A percentile compares a stretch with the other conserved stretches of the same genome.
phyloP scores from a whole-genome alignment of 2,329 filamentous ascomycete genomes.

The Ascochyta clinopodiicola region DNA sequence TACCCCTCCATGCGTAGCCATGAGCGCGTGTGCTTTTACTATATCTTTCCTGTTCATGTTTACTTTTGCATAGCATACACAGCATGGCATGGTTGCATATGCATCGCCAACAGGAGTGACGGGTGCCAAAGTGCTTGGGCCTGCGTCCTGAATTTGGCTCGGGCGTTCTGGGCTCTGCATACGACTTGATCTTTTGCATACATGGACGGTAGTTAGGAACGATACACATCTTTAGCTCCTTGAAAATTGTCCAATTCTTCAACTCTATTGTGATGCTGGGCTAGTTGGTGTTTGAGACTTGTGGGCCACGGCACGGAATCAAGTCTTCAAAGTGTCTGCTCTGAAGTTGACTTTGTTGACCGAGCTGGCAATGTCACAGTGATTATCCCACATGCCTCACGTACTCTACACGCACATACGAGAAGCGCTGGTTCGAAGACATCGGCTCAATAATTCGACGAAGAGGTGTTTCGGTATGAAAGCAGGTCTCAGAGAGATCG shows the following conservation, averaged over 20 bases:
- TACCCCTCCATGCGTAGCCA: slow-evolving; percentile 21
- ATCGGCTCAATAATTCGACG: too few relatives aligned
- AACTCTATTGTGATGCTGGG: not conserved
- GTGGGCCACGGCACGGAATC: not conserved
- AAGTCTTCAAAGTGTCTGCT: too few relatives aligned
- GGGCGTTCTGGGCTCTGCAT: slow-evolving; percentile 31
- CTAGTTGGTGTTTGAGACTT: not conserved
- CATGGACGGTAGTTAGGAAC: slow-evolving; percentile 5
- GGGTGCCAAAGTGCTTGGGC: slow-evolving; percentile 50
- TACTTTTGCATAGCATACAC: slow-evolving; percentile 39
- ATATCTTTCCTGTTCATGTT: slow-evolving; percentile 3
- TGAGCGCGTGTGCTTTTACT: slow-evolving; percentile 7
- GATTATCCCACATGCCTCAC: too few relatives aligned
- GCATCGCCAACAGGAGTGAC: slow-evolving; percentile 30
- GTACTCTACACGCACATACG: too few relatives aligned
- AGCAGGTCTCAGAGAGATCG: too few relatives aligned
- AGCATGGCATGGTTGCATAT: slow-evolving; percentile 40
- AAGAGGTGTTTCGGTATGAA: too few relatives aligned
- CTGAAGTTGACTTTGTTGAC: too few relatives aligned
- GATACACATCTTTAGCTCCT: slow-evolving; percentile 7
- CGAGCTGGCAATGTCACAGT: too few relatives aligned
- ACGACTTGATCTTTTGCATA: slow-evolving; percentile 14
- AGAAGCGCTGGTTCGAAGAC: too few relatives aligned
- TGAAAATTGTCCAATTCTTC: not conserved
- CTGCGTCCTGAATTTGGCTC: slow-evolving; percentile 33